Evolutionary conservation across 805 yeast genomes (phyloP).

Genomic region (Kodamaea sagamina): DNA sequence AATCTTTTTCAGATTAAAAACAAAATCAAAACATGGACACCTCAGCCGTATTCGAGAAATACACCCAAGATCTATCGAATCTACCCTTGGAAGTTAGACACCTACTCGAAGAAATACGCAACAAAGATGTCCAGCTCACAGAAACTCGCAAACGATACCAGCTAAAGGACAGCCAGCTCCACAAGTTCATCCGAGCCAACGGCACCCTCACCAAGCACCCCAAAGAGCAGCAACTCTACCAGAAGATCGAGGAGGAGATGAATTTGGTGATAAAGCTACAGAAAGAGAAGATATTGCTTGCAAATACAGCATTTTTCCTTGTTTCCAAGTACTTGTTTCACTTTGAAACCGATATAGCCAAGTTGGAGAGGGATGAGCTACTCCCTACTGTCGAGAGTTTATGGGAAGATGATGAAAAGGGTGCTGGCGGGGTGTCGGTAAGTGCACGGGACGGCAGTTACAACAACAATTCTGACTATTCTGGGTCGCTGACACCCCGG

Average conservation of each 20-base stretch:
- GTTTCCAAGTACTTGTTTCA: constrained; percentile 72
- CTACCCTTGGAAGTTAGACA: constrained; percentile 86
- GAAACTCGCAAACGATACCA: constrained; percentile 67
- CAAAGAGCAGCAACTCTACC: constrained; percentile 67
- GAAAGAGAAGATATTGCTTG: constrained; percentile 72
- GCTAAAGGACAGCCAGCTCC: constrained; percentile 76
- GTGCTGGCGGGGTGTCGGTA: neutral
- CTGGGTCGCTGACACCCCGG: constrained; percentile 37
- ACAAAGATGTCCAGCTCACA: constrained; percentile 63
- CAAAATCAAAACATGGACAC: constrained; percentile 75
- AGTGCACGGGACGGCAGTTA: constrained; percentile 16
- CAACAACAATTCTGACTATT: constrained; percentile 26
- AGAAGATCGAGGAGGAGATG: constrained; percentile 70
- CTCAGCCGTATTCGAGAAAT: constrained; percentile 59
- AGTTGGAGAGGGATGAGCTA: constrained; percentile 78
- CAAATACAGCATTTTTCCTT: constrained; percentile 80
- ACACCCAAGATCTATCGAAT: constrained; percentile 68
- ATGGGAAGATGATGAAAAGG: constrained; percentile 19
- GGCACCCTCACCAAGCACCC: constrained; percentile 83
- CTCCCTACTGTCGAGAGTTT: constrained; percentile 54
- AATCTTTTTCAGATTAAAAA: no score
- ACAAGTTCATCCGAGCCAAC: constrained; percentile 76
- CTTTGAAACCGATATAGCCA: constrained; percentile 73
- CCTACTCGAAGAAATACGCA: constrained; percentile 73
- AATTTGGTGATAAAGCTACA: constrained; percentile 62